Evolutionary conservation across 2,329 filamentous ascomycete genomes (phyloP).

Genomic region (Clonostachys rhizophaga): DNA sequence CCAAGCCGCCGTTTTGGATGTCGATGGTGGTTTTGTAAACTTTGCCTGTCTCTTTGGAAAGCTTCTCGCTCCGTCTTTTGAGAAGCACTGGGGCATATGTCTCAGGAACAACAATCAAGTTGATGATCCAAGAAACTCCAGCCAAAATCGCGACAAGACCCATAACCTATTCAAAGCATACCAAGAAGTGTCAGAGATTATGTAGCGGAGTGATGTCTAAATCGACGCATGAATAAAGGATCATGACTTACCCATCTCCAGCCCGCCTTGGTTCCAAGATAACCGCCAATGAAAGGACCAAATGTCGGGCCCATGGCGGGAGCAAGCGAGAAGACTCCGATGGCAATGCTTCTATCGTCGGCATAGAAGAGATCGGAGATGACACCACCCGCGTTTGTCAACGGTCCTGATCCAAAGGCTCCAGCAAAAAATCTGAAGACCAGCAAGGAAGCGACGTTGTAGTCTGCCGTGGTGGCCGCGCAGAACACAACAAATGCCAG

Average conservation of each 20-base stretch:
- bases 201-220: too few relatives aligned
- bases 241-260: too few relatives aligned
- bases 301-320: conserved; percentile 45
- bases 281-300: conserved; percentile 40
- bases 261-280: too few relatives aligned
- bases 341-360: conserved; percentile 49
- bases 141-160: conserved; percentile 52
- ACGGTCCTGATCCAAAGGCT: conserved; percentile 48
- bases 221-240: too few relatives aligned
- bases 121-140: conserved; percentile 43
- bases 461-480: conserved; percentile 21
- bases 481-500: conserved; percentile 23
- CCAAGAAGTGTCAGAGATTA: too few relatives aligned
- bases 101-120: conserved; percentile 39
- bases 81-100: conserved; percentile 49
- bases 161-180: conserved; percentile 11
- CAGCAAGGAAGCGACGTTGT: conserved; percentile 44
- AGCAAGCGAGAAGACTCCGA: conserved; percentile 54
- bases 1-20: conserved; percentile 17
- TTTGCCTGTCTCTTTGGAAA: conserved; percentile 42
- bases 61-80: conserved; percentile 34
- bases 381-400: conserved; percentile 48
- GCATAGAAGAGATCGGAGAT: conserved; percentile 53
- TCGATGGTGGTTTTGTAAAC: conserved; percentile 44
- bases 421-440: conserved; percentile 50